These are phyloP conservation scores for Didymella lethalis DNA, from an alignment of 2,329 filamentous ascomycete species.

Conservation along the genomic window DNA sequence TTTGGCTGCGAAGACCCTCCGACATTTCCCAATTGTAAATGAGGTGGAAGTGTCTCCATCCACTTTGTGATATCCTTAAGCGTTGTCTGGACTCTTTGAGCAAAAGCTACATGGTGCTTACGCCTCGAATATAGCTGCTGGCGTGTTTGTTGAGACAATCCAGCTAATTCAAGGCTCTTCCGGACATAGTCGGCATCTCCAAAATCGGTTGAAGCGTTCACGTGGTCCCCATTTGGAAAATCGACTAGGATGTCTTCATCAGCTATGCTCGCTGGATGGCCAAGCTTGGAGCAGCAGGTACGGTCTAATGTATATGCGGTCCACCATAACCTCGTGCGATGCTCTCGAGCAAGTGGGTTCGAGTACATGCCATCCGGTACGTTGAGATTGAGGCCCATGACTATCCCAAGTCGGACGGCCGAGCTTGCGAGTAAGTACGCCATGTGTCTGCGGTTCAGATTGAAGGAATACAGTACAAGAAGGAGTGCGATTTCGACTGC, in stretches of 20 bases:
- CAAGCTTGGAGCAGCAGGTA: constrained; percentile 47
- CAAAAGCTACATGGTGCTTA: not conserved
- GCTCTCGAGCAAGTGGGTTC: not conserved
- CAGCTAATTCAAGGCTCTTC: not conserved
- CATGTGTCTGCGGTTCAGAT: constrained; percentile 56
- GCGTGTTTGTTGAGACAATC: not conserved
- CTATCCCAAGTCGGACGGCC: constrained; percentile 54
- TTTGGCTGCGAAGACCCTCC: not conserved
- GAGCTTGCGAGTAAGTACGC: constrained; percentile 56
- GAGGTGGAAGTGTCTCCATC: not conserved
- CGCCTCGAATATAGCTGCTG: not conserved
- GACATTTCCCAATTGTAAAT: not conserved
- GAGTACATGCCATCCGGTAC: not conserved
- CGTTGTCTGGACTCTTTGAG: not conserved
- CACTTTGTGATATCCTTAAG: not conserved
- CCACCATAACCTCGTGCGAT: constrained; percentile 36
- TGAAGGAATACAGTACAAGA: constrained; percentile 57
- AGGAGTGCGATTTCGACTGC: constrained; percentile 42
- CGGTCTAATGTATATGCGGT: constrained; percentile 46
- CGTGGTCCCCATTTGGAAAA: constrained; percentile 44
- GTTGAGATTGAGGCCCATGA: constrained; percentile 49
- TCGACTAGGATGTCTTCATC: constrained; percentile 53
- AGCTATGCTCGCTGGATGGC: constrained; percentile 42
- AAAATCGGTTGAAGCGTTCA: not conserved
- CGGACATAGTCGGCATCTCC: not conserved